phyloP scores from a whole-genome alignment of 1,139 yeast genomes.

The Lodderomyces margitis region DNA sequence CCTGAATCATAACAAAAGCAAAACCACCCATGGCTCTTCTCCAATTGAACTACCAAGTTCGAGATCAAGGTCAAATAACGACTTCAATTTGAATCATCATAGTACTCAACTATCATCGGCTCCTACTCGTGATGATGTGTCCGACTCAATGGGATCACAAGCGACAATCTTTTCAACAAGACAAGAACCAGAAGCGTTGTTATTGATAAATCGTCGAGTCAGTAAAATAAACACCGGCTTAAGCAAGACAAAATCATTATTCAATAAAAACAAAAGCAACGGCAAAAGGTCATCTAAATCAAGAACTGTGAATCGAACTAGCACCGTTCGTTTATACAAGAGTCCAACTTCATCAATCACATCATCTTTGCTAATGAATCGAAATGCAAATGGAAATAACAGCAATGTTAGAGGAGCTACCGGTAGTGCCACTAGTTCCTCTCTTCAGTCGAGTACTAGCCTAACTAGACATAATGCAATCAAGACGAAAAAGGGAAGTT shows the following conservation, averaged over 20 bases:
- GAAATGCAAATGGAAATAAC: neutral
- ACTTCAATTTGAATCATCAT: neutral
- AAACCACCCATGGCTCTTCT: neutral
- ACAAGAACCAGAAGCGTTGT: slow-evolving; percentile 12
- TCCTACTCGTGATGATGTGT: slow-evolving; percentile 22
- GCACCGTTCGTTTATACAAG: slow-evolving; percentile 15
- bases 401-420: slow-evolving; percentile 1
- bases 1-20: neutral
- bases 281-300: slow-evolving; percentile 10
- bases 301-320: slow-evolving; percentile 10
- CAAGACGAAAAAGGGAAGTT: slow-evolving; percentile 31
- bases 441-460: slow-evolving; percentile 11
- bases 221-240: neutral
- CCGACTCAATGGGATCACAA: slow-evolving; percentile 44
- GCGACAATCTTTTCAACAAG: slow-evolving; percentile 48
- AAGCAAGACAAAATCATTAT: slow-evolving; percentile 2
- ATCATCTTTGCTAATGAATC: slow-evolving; percentile 3
- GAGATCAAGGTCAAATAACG: neutral
- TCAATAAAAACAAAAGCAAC: slow-evolving; percentile 11
- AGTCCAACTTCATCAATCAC: slow-evolving; percentile 10
- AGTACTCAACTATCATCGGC: neutral
- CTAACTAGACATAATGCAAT: slow-evolving; percentile 36
- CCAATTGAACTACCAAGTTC: neutral
- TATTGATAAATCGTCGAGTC: slow-evolving; percentile 1
- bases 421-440: neutral